Evolutionary conservation across 2,329 filamentous ascomycete species (phyloP).

Genomic region (Coniochaeta ligniaria): DNA sequence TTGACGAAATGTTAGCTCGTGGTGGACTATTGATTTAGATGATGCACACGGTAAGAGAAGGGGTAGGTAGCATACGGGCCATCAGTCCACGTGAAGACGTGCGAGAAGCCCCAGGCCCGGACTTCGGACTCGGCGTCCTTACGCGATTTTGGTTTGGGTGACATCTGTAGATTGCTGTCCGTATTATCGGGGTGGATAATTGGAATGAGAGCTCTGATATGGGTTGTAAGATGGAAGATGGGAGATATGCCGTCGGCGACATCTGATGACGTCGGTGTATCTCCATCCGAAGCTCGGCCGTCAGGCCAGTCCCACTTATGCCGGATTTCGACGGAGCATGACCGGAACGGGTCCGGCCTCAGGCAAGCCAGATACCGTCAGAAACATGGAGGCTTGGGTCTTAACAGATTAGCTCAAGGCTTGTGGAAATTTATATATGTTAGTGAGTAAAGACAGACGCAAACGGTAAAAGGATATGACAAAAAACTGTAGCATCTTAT

Average conservation of each 20-base stretch:
- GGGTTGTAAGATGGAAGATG: neutral
- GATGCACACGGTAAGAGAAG: neutral
- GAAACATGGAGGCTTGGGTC: neutral
- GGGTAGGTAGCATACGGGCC: slow-evolving; percentile 47
- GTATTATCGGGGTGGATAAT: neutral
- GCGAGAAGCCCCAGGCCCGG: slow-evolving; percentile 59
- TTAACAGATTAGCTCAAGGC: neutral
- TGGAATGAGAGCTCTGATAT: neutral
- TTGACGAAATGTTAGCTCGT: slow-evolving; percentile 19
- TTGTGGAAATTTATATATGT: neutral
- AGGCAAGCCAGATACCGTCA: neutral
- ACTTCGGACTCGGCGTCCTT: slow-evolving; percentile 53
- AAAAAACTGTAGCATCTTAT: too few species aligned
- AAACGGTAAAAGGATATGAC: too few species aligned
- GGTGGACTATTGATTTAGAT: neutral
- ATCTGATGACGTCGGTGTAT: neutral
- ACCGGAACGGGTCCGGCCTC: neutral
- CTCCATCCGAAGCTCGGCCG: neutral
- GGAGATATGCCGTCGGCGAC: neutral
- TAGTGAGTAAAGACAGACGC: too few species aligned
- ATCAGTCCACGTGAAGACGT: slow-evolving; percentile 69
- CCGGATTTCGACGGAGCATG: neutral
- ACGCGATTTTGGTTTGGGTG: slow-evolving; percentile 24
- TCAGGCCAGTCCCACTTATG: neutral
- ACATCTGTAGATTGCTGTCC: neutral